These are phyloP conservation scores for Chaetothyriales sp. DNA, from an alignment of 2,329 filamentous ascomycete genomes.

Conservation along the genomic window DNA sequence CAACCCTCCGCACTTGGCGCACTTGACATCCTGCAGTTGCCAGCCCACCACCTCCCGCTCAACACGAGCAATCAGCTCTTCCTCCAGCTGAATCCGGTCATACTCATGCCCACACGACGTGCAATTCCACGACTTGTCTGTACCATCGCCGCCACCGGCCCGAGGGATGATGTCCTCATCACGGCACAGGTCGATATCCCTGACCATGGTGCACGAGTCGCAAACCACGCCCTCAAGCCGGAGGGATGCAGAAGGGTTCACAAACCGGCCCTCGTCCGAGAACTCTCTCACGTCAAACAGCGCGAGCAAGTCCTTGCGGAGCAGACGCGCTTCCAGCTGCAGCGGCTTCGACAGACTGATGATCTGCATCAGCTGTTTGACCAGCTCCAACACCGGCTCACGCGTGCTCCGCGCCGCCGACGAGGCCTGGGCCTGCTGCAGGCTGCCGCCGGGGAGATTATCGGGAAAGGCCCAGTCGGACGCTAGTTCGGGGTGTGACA, in stretches of 20 bases:
- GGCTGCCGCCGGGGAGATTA: conserved; percentile 33
- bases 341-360: conserved; percentile 59
- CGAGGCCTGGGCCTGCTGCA: conserved; percentile 40
- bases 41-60: conserved; percentile 65
- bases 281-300: conserved; percentile 95
- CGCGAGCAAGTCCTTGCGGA: conserved; percentile 76
- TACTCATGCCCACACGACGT: conserved; percentile 61
- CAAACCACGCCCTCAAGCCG: conserved; percentile 66
- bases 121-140: conserved; percentile 55
- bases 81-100: conserved; percentile 69
- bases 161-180: conserved; percentile 66
- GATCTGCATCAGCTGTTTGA: conserved; percentile 87
- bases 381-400: conserved; percentile 76
- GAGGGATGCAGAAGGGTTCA: conserved; percentile 67
- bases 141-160: conserved; percentile 14
- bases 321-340: conserved; percentile 63
- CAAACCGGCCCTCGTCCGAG: conserved; percentile 70
- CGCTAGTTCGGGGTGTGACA: conserved; percentile 76
- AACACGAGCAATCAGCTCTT: conserved; percentile 63
- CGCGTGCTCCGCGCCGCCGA: conserved; percentile 25
- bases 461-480: conserved; percentile 74
- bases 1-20: conserved; percentile 48
- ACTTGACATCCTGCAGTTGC: conserved; percentile 82
- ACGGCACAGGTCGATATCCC: conserved; percentile 83
- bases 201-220: conserved; percentile 75